Base-by-base conservation (phyloP, 2,329 filamentous ascomycete genomes). In the Fusarium tjaetaba region DNA sequence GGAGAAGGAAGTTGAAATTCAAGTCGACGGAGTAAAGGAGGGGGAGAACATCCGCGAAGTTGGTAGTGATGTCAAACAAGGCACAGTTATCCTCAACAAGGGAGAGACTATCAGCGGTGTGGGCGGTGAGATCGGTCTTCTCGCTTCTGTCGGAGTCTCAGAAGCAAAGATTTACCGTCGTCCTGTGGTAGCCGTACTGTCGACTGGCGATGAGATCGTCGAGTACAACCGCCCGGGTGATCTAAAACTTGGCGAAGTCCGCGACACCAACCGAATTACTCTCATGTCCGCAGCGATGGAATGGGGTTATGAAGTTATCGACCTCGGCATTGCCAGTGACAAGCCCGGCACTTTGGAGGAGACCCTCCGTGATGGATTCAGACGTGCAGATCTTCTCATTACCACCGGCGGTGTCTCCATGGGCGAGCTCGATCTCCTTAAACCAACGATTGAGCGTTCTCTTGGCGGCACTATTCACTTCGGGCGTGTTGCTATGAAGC, bases 381-480 rank as follows among this genome's bases (percentile, higher is more conserved):
- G 93, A 26, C 85, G 86, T 53, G 91, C 92, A 32, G 95, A 98
- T 79, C 85, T 98, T 18, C 88, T 99, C 65, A 91, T 99, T 78
- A 98, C 96, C 22, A 96, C 93, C 0, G 96, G 96, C 28, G 96
- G 96, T 53, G 96, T 98, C 26, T 97, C 94, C 15, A 99, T 99
- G 96, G 96, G 96, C 64, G 96, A 99, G 83, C 90, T 98, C 5
- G 96, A 99, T 82, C 91, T 99, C 13, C 89, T 99, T 26, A 99
- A 99, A 81, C 96, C 96, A 1, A 98, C 96, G 1, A 94, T 99
- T 77, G 96, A 98, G 85, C 92, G 96, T 46, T 88, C 91, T 3
- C 89, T 99, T 2, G 94, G 95, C 64, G 96, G 96, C 13, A 96
- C 92, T 0, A 97, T 99, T 74, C 96, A 98, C 82, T 99, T 99